Percentiles rank a stretch among this genome's conserved stretches.
These are phyloP conservation scores for Albophoma yamanashiensis DNA, from an alignment of 2,329 filamentous ascomycete species.

Conservation along the genomic window DNA sequence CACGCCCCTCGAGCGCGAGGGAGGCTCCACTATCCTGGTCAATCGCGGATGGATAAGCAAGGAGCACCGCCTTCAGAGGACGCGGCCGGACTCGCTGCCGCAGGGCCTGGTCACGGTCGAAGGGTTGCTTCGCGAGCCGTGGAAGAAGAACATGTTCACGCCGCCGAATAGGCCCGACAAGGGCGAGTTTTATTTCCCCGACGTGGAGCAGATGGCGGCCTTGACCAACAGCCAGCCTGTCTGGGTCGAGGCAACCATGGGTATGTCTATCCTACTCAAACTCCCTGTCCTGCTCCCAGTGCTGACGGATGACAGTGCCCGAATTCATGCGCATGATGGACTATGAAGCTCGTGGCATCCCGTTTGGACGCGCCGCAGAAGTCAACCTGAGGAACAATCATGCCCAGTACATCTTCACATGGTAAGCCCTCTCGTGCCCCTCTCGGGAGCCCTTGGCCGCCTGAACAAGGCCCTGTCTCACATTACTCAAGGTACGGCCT, in stretches of 20 bases:
- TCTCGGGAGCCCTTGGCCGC: background rate
- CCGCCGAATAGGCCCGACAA: constrained; percentile 77
- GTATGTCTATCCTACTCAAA: constrained; percentile 32
- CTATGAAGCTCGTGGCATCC: constrained; percentile 70
- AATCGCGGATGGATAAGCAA: constrained; percentile 89
- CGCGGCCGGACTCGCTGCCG: constrained; percentile 57
- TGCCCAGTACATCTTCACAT: constrained; percentile 97
- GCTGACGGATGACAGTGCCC: constrained; percentile 43
- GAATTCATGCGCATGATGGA: constrained; percentile 69
- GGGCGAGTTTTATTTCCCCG: constrained; percentile 88
- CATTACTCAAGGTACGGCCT: constrained; percentile 63
- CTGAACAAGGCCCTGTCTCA: background rate
- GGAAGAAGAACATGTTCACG: constrained; percentile 98
- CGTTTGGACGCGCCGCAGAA: constrained; percentile 77
- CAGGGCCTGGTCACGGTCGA: constrained; percentile 65
- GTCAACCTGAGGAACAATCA: constrained; percentile 96
- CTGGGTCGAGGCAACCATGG: constrained; percentile 94
- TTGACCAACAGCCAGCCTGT: constrained; percentile 75
- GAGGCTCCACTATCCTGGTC: constrained; percentile 65
- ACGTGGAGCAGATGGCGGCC: constrained; percentile 82
- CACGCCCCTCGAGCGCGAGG: constrained; percentile 72
- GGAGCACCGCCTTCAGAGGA: constrained; percentile 54
- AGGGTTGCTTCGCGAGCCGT: constrained; percentile 77
- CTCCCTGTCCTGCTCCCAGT: background rate
- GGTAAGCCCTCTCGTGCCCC: constrained; percentile 46